phyloP scores from a whole-genome alignment of 352 stramenopile genomes.

The Globisporangium megalacanthum region DNA sequence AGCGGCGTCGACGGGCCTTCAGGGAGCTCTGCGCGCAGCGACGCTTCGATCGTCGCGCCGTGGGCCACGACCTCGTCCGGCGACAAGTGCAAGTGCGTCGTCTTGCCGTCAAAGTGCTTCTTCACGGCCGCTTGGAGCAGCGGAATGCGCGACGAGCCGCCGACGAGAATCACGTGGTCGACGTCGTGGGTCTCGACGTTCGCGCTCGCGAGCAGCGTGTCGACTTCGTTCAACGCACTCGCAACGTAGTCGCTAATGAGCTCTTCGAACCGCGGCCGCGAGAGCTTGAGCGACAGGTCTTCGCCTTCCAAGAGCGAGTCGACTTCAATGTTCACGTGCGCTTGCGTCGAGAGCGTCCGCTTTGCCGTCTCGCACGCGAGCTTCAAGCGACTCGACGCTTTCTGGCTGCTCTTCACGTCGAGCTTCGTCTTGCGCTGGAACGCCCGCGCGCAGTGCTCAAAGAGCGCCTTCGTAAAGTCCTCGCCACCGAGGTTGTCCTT shows the following conservation, averaged over 20 bases:
- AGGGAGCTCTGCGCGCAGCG: conserved; percentile 57
- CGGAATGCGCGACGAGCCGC: conserved; percentile 96
- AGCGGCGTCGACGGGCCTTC: conserved; percentile 61
- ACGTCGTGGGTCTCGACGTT: conserved; percentile 83
- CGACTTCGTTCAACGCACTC: conserved; percentile 90
- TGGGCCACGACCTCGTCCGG: conserved; percentile 90
- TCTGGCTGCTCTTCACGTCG: conserved; percentile 91
- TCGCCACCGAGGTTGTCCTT: conserved; percentile 95
- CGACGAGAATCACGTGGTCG: conserved; percentile 96
- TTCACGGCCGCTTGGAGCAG: conserved; percentile 85
- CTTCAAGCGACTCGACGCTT: conserved; percentile 92
- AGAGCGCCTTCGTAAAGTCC: conserved; percentile 96
- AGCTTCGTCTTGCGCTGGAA: conserved; percentile 95
- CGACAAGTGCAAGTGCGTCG: conserved; percentile 77
- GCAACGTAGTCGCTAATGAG: conserved; percentile 92
- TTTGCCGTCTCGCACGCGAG: conserved; percentile 97
- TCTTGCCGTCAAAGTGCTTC: conserved; percentile 85
- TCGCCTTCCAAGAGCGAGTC: conserved; percentile 97
- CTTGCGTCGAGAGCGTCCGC: conserved; percentile 94
- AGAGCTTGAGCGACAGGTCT: conserved; percentile 97
- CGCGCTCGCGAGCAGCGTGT: conserved; percentile 65
- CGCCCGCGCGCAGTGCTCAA: conserved; percentile 95
- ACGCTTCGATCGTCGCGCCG: conserved; percentile 84
- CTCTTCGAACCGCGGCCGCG: conserved; percentile 95
- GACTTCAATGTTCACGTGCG: conserved; percentile 96